Percentiles rank a stretch among this genome's conserved stretches.
Evolutionary conservation across 306 rosid genomes (phyloP).

Genomic region (Begonia fuchsioides): DNA sequence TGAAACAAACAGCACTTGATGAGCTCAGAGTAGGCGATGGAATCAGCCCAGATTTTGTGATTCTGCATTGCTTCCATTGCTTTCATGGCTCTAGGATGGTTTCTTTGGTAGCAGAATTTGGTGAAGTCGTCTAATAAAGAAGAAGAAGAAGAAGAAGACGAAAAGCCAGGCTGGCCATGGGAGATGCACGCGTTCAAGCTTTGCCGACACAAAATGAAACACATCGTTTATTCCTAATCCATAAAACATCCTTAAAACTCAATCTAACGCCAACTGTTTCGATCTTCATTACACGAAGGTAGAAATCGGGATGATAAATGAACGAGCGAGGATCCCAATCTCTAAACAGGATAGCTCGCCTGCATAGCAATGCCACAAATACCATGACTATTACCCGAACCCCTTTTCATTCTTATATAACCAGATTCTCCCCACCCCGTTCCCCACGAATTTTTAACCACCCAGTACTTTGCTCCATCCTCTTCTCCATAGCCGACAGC

Average conservation of each 20-base stretch:
- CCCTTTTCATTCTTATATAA: slow-evolving; percentile 34
- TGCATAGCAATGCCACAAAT: slow-evolving; percentile 56
- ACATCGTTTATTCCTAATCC: slow-evolving; percentile 10
- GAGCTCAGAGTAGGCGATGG: slow-evolving; percentile 58
- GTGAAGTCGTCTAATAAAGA: slow-evolving; percentile 33
- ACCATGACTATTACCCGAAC: slow-evolving; percentile 20
- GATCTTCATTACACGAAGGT: slow-evolving; percentile 8
- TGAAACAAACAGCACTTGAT: slow-evolving; percentile 69
- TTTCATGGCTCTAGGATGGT: slow-evolving; percentile 57
- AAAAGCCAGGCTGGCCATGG: slow-evolving; percentile 10
- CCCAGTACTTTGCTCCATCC: slow-evolving; percentile 33
- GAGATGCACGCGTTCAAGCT: slow-evolving; percentile 15
- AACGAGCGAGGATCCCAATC: no score
- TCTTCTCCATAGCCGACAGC: slow-evolving; percentile 58
- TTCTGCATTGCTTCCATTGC: slow-evolving; percentile 59
- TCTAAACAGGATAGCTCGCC: slow-evolving; percentile 52
- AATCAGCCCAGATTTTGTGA: slow-evolving; percentile 35
- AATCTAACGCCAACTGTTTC: background rate
- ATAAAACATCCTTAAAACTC: background rate
- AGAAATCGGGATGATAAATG: slow-evolving; percentile 10
- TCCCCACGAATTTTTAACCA: slow-evolving; percentile 73
- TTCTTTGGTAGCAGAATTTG: slow-evolving; percentile 36
- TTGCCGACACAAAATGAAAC: slow-evolving; percentile 10
- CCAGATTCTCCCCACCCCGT: slow-evolving; percentile 56
- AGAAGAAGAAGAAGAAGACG: slow-evolving; percentile 13